phyloP scores from a whole-genome alignment of 225 moss, liverwort and hornwort species.

The Marchantia paleacea region DNA sequence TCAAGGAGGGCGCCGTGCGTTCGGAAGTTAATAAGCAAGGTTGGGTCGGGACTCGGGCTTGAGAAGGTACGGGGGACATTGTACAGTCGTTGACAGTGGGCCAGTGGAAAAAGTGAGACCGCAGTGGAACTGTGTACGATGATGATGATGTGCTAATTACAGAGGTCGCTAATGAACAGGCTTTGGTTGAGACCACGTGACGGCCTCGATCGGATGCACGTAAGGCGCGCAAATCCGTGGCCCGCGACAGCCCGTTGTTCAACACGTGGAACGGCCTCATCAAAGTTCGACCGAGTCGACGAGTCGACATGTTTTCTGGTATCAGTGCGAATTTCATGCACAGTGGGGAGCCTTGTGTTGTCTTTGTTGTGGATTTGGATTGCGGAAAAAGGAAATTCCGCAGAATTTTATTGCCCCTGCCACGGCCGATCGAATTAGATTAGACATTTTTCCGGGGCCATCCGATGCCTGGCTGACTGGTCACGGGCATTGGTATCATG shows the following conservation, averaged over 20 bases:
- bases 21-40: too few relatives aligned
- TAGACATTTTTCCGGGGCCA: not conserved
- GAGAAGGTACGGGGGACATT: too few relatives aligned
- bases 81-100: too few relatives aligned
- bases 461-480: not conserved
- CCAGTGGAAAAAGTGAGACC: not conserved
- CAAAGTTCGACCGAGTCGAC: not conserved
- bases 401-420: too few relatives aligned
- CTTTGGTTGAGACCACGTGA: not conserved
- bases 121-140: not conserved
- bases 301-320: not conserved
- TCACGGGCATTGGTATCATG: not conserved
- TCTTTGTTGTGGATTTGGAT: too few relatives aligned
- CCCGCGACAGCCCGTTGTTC: not conserved
- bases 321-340: too few relatives aligned
- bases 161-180: not conserved
- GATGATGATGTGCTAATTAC: too few relatives aligned
- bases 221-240: not conserved
- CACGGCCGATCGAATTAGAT: too few relatives aligned
- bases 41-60: too few relatives aligned
- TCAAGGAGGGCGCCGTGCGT: too few relatives aligned
- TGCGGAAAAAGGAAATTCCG: too few relatives aligned
- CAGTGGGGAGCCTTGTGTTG: too few relatives aligned
- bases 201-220: not conserved
- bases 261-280: not conserved